Evolutionary conservation across 371 early-diverging fungal species (phyloP).

Genomic region (Hamiltosporidium tvaerminnensis): DNA sequence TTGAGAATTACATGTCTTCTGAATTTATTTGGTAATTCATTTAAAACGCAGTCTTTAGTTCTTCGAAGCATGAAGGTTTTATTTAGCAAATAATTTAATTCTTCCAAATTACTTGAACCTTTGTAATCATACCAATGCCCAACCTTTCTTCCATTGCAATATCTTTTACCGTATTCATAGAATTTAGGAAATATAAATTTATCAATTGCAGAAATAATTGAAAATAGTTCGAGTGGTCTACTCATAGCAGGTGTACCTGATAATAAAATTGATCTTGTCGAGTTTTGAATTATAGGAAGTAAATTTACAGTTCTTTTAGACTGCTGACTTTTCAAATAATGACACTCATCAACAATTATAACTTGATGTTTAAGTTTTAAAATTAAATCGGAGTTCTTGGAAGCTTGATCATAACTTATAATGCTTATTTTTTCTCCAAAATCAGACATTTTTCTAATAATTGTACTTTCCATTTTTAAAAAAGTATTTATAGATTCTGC

Average conservation of each 20-base stretch:
- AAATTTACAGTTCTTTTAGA: constrained; percentile 54
- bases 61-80: constrained; percentile 56
- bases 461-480: constrained; percentile 15
- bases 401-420: constrained; percentile 50
- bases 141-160: constrained; percentile 55
- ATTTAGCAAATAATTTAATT: constrained; percentile 55
- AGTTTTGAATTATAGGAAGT: constrained; percentile 53
- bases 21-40: constrained; percentile 53
- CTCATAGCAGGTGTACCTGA: constrained; percentile 57
- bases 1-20: constrained; percentile 55
- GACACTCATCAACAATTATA: constrained; percentile 54
- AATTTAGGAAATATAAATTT: constrained; percentile 48
- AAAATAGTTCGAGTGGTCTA: constrained; percentile 57
- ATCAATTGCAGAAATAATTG: constrained; percentile 54
- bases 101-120: constrained; percentile 55
- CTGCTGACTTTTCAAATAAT: constrained; percentile 55
- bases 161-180: constrained; percentile 55
- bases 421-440: constrained; percentile 2
- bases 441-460: constrained; percentile 14
- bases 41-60: constrained; percentile 54
- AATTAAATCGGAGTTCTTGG: constrained; percentile 19
- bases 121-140: constrained; percentile 41
- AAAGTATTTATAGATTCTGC: constrained; percentile 27
- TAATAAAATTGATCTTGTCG: constrained; percentile 49
- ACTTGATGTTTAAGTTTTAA: constrained; percentile 31